These are phyloP conservation scores for Teunomyces barrocoloradensis DNA, from an alignment of 805 yeast genomes.

Conservation along the genomic window DNA sequence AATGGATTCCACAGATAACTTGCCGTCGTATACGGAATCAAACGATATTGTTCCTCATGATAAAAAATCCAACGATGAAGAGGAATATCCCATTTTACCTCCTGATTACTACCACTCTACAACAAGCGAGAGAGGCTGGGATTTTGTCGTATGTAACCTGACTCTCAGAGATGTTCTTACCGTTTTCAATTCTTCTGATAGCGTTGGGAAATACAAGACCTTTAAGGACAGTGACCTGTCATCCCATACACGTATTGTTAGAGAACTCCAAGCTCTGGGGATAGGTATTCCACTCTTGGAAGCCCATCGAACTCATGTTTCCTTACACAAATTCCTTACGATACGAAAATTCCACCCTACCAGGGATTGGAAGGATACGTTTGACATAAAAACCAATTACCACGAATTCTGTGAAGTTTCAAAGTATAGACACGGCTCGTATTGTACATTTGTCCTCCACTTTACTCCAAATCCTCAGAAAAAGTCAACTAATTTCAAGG, in stretches of 20 bases:
- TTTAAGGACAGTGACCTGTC: neutral
- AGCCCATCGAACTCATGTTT: neutral
- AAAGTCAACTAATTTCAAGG: neutral
- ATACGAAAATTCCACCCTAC: neutral
- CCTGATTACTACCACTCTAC: neutral
- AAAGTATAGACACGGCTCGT: neutral
- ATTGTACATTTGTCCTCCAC: neutral
- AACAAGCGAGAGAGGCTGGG: neutral
- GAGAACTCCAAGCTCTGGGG: constrained; percentile 1
- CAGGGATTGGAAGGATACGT: neutral
- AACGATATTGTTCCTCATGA: neutral
- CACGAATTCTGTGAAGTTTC: neutral
- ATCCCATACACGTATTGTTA: neutral
- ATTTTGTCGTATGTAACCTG: constrained; percentile 2
- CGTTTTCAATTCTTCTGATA: constrained; percentile 1
- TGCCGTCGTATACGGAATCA: neutral
- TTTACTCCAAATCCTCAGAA: neutral
- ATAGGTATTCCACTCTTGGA: neutral
- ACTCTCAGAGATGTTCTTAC: neutral
- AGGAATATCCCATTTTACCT: neutral
- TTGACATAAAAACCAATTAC: neutral
- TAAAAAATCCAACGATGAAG: neutral
- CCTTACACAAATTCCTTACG: neutral
- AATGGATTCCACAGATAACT: neutral
- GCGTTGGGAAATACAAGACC: neutral